A percentile compares a stretch with the other conserved stretches of the same genome.
Evolutionary conservation across 1,284 basidiomycete species (phyloP).

Genomic region (Exobasidium cylindrosporum): DNA sequence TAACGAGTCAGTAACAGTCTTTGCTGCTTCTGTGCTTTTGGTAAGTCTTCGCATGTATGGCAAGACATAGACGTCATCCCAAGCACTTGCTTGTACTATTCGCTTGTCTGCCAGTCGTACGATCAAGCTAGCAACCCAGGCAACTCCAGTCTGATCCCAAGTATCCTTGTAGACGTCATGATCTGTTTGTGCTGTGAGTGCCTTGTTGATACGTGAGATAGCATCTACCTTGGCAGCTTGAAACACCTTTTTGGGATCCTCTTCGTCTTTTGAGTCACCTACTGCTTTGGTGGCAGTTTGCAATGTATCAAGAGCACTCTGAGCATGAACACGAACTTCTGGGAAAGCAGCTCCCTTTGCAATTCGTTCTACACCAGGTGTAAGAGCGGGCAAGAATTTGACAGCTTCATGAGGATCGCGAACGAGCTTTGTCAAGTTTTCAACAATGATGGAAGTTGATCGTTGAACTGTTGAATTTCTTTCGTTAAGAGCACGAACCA

Average conservation of each 20-base stretch:
- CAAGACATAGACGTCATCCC: slow-evolving; percentile 53
- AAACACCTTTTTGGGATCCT: slow-evolving; percentile 41
- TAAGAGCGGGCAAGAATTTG: slow-evolving; percentile 79
- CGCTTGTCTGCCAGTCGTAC: slow-evolving; percentile 52
- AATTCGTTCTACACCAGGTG: slow-evolving; percentile 88
- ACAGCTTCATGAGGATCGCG: slow-evolving; percentile 87
- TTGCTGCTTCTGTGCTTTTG: slow-evolving; percentile 35
- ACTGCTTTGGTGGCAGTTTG: slow-evolving; percentile 33
- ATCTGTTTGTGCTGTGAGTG: slow-evolving; percentile 36
- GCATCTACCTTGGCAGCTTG: slow-evolving; percentile 38
- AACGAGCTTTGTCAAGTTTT: slow-evolving; percentile 97
- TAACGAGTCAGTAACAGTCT: slow-evolving; percentile 40
- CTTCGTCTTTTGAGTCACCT: slow-evolving; percentile 31
- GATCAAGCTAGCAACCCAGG: slow-evolving; percentile 42
- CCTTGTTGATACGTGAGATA: slow-evolving; percentile 32
- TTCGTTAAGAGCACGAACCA: slow-evolving; percentile 89
- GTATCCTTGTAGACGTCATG: slow-evolving; percentile 39
- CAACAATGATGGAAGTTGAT: slow-evolving; percentile 81
- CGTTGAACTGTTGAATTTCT: slow-evolving; percentile 71
- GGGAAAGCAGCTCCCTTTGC: slow-evolving; percentile 90
- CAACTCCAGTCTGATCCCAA: slow-evolving; percentile 43
- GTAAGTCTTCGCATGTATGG: slow-evolving; percentile 57
- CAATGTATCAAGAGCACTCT: slow-evolving; percentile 48
- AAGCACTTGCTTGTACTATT: slow-evolving; percentile 44
- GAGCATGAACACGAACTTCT: slow-evolving; percentile 64